A percentile compares a stretch with the other conserved stretches of the same genome.
Conservation (phyloP, 192 early-diverging fungal species). For the Entrophospora sp. region DNA sequence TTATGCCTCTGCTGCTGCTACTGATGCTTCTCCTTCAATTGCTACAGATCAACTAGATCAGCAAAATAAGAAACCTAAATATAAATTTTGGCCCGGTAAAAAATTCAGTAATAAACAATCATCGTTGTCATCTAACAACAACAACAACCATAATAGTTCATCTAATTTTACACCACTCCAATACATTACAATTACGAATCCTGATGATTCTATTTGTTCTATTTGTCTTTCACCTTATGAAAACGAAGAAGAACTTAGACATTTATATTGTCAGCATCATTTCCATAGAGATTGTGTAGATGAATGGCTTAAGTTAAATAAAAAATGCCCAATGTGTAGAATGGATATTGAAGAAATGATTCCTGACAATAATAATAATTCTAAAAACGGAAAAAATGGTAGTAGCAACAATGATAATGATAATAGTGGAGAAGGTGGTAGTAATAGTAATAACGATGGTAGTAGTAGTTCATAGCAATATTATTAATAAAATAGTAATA, state of each 20-base stretch:
- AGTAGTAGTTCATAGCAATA: neutral
- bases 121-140: neutral
- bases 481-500: neutral
- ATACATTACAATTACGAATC: conserved; percentile 42
- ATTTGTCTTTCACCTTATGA: conserved; percentile 75
- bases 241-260: conserved; percentile 62
- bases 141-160: neutral
- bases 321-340: conserved; percentile 70
- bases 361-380: neutral
- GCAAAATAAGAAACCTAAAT: no score
- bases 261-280: conserved; percentile 69
- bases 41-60: no score
- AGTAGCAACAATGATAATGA: neutral
- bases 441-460: neutral
- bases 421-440: neutral
- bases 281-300: conserved; percentile 78
- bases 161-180: neutral
- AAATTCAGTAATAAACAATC: neutral
- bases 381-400: conserved; percentile 4
- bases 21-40: no score
- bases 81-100: no score
- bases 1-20: no score
- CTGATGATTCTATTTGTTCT: conserved; percentile 63
- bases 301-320: conserved; percentile 71
- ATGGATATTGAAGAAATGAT: conserved; percentile 40